These are phyloP conservation scores for Penicillium sp. DNA, from an alignment of 2,329 filamentous ascomycete species.

Conservation along the genomic window DNA sequence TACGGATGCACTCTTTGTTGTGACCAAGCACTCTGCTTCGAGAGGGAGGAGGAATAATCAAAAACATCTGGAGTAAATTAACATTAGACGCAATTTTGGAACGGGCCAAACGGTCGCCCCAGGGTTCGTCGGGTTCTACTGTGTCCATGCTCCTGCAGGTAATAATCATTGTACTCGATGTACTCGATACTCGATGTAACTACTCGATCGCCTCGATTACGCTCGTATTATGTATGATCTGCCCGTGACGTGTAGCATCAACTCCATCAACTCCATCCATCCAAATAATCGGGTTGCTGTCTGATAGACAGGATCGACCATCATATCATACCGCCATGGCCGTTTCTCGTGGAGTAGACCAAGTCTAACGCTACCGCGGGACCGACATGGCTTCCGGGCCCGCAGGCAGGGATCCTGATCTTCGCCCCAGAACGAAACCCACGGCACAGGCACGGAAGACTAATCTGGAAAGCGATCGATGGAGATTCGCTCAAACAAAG, in stretches of 20 bases:
- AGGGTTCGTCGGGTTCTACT: slow-evolving; percentile 19
- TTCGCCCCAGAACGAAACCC: not conserved
- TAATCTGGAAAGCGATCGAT: not conserved
- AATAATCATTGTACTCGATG: not conserved
- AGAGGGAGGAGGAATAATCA: not conserved
- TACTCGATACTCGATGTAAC: no score
- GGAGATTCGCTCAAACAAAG: not conserved
- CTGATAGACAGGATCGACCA: slow-evolving; percentile 11
- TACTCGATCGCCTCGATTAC: not conserved
- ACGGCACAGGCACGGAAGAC: not conserved
- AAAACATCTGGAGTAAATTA: not conserved
- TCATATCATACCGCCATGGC: slow-evolving; percentile 8
- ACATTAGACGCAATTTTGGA: slow-evolving; percentile 8
- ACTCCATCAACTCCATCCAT: not conserved
- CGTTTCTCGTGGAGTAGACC: slow-evolving; percentile 9
- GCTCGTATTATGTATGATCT: not conserved
- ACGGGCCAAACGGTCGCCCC: slow-evolving; percentile 24
- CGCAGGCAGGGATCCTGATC: slow-evolving; percentile 5
- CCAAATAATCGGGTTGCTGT: not conserved
- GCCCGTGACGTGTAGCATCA: slow-evolving; percentile 4
- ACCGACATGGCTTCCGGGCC: not conserved
- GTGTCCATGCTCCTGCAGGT: slow-evolving; percentile 11
- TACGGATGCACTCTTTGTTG: not conserved
- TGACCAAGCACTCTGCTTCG: not conserved
- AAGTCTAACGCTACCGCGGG: not conserved